These are phyloP conservation scores for Chionographis japonica DNA, from an alignment of 106 monocot genomes.

Conservation along the genomic window DNA sequence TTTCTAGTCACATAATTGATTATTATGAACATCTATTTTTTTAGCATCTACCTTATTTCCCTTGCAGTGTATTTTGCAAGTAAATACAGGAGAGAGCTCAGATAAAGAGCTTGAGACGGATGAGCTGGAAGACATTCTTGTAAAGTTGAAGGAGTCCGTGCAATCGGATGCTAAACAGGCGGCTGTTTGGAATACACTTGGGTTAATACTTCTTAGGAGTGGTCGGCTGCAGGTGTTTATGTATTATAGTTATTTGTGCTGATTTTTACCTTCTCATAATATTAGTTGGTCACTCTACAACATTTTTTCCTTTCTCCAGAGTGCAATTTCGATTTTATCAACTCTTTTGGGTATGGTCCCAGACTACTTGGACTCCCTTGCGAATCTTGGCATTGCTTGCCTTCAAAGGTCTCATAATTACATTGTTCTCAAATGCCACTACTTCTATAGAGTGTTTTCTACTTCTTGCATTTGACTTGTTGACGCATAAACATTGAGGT, in stretches of 20 bases:
- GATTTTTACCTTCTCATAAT: not conserved
- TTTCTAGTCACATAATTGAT: not conserved
- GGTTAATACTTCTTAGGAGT: conserved; percentile 76
- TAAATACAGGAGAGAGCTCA: conserved; percentile 45
- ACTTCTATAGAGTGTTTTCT: no score
- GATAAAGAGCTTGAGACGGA: conserved; percentile 73
- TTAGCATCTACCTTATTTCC: not conserved
- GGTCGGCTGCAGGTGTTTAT: conserved; percentile 62
- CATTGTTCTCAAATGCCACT: no score
- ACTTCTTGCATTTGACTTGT: no score
- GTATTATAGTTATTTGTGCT: not conserved
- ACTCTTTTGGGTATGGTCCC: conserved; percentile 61
- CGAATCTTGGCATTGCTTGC: conserved; percentile 89
- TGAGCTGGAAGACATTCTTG: conserved; percentile 74
- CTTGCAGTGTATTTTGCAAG: conserved; percentile 79
- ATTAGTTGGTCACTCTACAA: not conserved
- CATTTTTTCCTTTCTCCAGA: conserved; percentile 37
- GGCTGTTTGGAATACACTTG: conserved; percentile 95
- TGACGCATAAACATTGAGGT: no score
- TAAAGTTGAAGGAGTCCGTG: conserved; percentile 67
- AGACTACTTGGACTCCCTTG: conserved; percentile 81
- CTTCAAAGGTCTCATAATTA: conserved; percentile 63
- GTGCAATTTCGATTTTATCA: conserved; percentile 86
- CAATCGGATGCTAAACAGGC: conserved; percentile 73
- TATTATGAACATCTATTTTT: not conserved